phyloP scores from a whole-genome alignment of 345 rosid genomes.

The Eucalyptus curtisii region DNA sequence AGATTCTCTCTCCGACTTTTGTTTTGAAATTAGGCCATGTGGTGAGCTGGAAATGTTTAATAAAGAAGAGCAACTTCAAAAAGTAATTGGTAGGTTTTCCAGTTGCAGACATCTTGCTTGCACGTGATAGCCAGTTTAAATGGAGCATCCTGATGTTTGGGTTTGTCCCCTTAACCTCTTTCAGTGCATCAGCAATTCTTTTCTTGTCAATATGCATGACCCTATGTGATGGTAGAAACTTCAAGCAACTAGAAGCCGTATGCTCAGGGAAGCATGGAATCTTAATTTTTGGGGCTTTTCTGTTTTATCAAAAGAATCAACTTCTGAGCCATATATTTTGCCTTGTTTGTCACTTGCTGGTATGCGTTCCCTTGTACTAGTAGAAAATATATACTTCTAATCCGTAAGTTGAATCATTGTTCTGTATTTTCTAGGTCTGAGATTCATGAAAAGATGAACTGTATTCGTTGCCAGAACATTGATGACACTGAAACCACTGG shows the following conservation, averaged over 20 bases:
- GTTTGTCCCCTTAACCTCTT: not conserved
- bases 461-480: conserved; percentile 44
- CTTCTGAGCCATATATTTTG: not conserved
- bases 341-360: not conserved
- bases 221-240: not conserved
- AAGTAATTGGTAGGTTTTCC: not conserved
- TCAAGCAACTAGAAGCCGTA: not conserved
- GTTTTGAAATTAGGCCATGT: not conserved
- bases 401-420: not conserved
- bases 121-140: not conserved
- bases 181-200: not conserved
- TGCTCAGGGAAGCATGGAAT: not conserved
- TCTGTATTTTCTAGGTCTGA: conserved; percentile 51
- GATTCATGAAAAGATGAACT: conserved; percentile 82
- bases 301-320: not conserved
- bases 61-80: not conserved
- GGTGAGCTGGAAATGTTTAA: not conserved
- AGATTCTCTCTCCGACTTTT: not conserved
- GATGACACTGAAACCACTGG: conserved; percentile 9
- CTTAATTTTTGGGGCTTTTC: not conserved
- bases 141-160: not conserved
- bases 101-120: not conserved
- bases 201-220: not conserved
- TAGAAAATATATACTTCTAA: not conserved
- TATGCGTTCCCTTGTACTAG: not conserved